Evolutionary conservation across 2,329 filamentous ascomycete genomes (phyloP), one percentile per base, ranked within the genome.

Genomic region (Dothideomycetes sp.): DNA sequence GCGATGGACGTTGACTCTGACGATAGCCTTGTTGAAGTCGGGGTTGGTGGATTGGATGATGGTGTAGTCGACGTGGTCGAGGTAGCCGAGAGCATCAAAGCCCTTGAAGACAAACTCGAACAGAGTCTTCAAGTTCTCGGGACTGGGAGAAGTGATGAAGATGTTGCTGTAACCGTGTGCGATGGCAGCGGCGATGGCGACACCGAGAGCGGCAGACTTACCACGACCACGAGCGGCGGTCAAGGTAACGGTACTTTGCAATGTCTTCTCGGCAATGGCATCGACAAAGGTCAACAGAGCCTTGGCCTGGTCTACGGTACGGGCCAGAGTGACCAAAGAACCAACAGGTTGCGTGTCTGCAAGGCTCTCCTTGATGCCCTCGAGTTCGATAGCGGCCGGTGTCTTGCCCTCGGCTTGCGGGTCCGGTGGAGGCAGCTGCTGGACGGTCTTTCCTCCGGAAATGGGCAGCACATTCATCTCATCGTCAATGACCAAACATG

Each of bases 91-190:
- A 9, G 88, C 84, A 59, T 98, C 91, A 54, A 98, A 98, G 0
- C 88, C 91, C 62, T 95, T 96, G 72, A 98, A 95, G 13, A 98
- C 77, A 55, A 98, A 98, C 55, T 98, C 88, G 58, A 98, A 98
- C 6, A 98, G 71, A 0, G 91, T 98, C 68, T 96, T 98, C 71
- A 98, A 71, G 64, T 98, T 98, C 65, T 98, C 93, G 0, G 91
- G 91, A 46, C 86, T 95, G 0, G 89, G 89, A 1, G 89, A 96
- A 1, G 91, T 98, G 58, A 98, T 94, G 65, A 98, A 98, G 54
- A 98, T 94, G 62, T 98, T 98, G 69, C 87, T 94, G 64, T 98
- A 98, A 18, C 91, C 91, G 58, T 96, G 84, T 1, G 91, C 89
- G 31, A 98, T 76, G 1, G 93, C 93, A 3, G 91, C 87, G 3